Conservation (phyloP, 441 rosid species). For the Jatropha multifida region DNA sequence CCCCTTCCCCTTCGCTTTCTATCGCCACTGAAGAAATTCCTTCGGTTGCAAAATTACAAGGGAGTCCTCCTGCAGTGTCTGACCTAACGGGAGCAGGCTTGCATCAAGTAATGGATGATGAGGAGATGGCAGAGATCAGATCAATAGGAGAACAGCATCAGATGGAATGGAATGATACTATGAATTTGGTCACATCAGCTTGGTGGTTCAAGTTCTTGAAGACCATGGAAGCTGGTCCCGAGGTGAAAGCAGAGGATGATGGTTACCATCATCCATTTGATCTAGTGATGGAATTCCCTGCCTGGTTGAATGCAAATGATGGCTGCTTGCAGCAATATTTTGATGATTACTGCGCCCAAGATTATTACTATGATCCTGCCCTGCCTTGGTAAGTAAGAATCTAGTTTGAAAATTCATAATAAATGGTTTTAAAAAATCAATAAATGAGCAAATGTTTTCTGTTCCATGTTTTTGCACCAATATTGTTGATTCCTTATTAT, state of each 20-base stretch:
- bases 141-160: constrained; percentile 72
- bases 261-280: constrained; percentile 56
- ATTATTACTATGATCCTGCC: constrained; percentile 60
- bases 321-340: constrained; percentile 62
- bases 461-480: constrained; percentile 13
- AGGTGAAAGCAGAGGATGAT: constrained; percentile 45
- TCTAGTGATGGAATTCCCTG: constrained; percentile 79
- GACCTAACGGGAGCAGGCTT: constrained; percentile 39
- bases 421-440: neutral
- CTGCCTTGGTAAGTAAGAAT: constrained; percentile 60
- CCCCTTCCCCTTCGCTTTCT: constrained; percentile 41
- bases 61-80: constrained; percentile 23
- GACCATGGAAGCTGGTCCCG: constrained; percentile 51
- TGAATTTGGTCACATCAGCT: constrained; percentile 80
- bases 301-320: constrained; percentile 78
- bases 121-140: constrained; percentile 73
- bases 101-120: constrained; percentile 58
- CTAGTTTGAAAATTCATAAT: neutral
- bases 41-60: constrained; percentile 27
- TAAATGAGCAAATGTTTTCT: constrained; percentile 21
- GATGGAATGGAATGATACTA: constrained; percentile 77
- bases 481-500: neutral
- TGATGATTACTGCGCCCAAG: constrained; percentile 50
- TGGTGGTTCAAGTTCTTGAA: constrained; percentile 92
- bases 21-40: constrained; percentile 39